Base-by-base conservation (phyloP, 208 protist genomes). In the Trypanosoma rangeli region DNA sequence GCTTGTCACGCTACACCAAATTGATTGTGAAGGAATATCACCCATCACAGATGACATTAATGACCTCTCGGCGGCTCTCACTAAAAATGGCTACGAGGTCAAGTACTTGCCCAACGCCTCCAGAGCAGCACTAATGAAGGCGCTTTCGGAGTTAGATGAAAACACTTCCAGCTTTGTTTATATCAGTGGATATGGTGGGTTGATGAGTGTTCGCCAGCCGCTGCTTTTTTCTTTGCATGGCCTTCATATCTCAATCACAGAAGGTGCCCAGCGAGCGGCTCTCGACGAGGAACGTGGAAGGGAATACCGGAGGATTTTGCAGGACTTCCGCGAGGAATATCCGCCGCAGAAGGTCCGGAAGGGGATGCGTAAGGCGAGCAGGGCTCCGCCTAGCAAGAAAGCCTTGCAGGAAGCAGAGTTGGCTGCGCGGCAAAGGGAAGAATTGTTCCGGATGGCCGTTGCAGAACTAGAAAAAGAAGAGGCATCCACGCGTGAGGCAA, bases 141-240 rank as follows among this genome's bases (percentile, higher is more conserved):
- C 85, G 7, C 26, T 96, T 28, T 75, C 80, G 3, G 78, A 89
- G 29, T 52, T 92, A 8, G 82, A 88, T 67, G 74, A 81, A 9
- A 73, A 82, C 33, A 82, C 73, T 64, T 90, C 84, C 13, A 89
- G 68, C 53, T 92, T 96, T 68, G 75, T 96, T 13, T 94, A 92
- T 79, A 74, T 96, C 55, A 91, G 83, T 66, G 91, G 88, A 18
- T 96, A 96, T 64, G 91, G 91, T 55, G 91, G 91, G 13, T 66
- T 72, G 22, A 69, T 96, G 63, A 74, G 78, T 57, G 64, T 96
- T 49, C 79, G 82, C 0, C 91, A 94, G 72, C 86, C 91, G 9
- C 79, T 78, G 10, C 37, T 93, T 24, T 74, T 92, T 28, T 73
- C 74, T 35, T 74, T 92, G 15, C 75, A 90, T 60, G 53, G 70